These are phyloP conservation scores for Buxus sempervirens DNA, from an alignment of 164 flowering plant genomes.

Conservation along the genomic window DNA sequence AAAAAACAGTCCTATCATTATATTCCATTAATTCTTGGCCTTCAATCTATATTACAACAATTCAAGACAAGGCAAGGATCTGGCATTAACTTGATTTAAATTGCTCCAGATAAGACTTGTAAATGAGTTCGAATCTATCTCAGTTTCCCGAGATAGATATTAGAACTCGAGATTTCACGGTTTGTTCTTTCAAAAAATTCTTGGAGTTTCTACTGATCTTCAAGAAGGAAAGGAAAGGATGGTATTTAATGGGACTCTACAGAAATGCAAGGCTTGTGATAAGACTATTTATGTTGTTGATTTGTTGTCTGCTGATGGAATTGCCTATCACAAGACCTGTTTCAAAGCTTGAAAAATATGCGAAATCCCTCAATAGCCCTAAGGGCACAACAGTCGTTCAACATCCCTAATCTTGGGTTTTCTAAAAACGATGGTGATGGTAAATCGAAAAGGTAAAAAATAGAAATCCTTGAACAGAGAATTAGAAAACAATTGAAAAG, in stretches of 20 bases:
- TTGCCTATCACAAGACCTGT: constrained; percentile 53
- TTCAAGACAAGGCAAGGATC: constrained; percentile 4
- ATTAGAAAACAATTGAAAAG: no score
- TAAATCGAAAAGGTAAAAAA: no score
- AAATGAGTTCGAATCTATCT: constrained; percentile 10
- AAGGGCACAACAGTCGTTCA: no score
- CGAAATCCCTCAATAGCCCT: no score
- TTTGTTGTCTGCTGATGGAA: constrained; percentile 60
- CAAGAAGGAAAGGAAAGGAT: constrained; percentile 15
- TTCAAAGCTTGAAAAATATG: no score
- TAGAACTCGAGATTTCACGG: no score
- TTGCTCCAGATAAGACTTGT: background rate
- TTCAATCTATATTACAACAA: constrained; percentile 1
- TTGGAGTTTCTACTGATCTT: constrained; percentile 1
- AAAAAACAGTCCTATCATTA: no score
- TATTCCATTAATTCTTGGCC: constrained; percentile 8
- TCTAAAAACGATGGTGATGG: no score
- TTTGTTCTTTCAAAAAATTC: no score
- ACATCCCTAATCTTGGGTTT: no score
- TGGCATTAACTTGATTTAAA: constrained; percentile 11
- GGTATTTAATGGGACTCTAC: constrained; percentile 52
- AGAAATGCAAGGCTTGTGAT: constrained; percentile 60
- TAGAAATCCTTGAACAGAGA: no score
- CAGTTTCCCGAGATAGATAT: constrained; percentile 5
- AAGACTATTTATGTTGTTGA: no score